A percentile compares a stretch with the other conserved stretches of the same genome.
Evolutionary conservation across 495 filamentous ascomycete species (phyloP).

Genomic region (Neurospora pannonica): DNA sequence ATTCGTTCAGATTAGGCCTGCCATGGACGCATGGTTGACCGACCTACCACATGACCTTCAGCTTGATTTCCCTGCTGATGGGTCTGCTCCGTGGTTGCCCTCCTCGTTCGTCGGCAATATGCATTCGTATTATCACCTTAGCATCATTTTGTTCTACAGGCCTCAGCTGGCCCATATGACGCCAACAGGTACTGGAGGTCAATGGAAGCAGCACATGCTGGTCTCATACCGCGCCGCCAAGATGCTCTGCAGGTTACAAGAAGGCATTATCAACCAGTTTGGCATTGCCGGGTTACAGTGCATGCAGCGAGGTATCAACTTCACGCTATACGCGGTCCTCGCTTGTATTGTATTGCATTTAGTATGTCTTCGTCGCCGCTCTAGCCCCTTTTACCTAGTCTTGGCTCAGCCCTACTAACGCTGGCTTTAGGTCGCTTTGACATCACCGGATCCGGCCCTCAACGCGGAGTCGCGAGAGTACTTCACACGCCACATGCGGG

Average conservation of each 20-base stretch:
- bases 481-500: slow-evolving; percentile 91
- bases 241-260: slow-evolving; percentile 81
- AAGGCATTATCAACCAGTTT: slow-evolving; percentile 68
- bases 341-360: slow-evolving; percentile 94
- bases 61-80: slow-evolving; percentile 67
- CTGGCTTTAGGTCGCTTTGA: slow-evolving; percentile 67
- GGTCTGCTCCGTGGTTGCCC: slow-evolving; percentile 73
- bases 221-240: slow-evolving; percentile 83
- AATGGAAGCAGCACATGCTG: slow-evolving; percentile 82
- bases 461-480: slow-evolving; percentile 79
- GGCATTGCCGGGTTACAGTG: slow-evolving; percentile 75
- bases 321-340: slow-evolving; percentile 84
- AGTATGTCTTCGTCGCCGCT: slow-evolving; percentile 43
- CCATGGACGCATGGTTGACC: slow-evolving; percentile 63
- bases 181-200: slow-evolving; percentile 58
- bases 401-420: background rate
- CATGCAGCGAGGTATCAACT: slow-evolving; percentile 94
- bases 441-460: slow-evolving; percentile 84
- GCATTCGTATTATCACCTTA: slow-evolving; percentile 86
- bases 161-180: slow-evolving; percentile 76
- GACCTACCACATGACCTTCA: slow-evolving; percentile 73
- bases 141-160: slow-evolving; percentile 78
- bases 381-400: background rate
- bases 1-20: slow-evolving; percentile 67
- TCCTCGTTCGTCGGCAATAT: slow-evolving; percentile 89